phyloP scores from a whole-genome alignment of 2,329 filamentous ascomycete genomes.

The Clonostachys sp. region DNA sequence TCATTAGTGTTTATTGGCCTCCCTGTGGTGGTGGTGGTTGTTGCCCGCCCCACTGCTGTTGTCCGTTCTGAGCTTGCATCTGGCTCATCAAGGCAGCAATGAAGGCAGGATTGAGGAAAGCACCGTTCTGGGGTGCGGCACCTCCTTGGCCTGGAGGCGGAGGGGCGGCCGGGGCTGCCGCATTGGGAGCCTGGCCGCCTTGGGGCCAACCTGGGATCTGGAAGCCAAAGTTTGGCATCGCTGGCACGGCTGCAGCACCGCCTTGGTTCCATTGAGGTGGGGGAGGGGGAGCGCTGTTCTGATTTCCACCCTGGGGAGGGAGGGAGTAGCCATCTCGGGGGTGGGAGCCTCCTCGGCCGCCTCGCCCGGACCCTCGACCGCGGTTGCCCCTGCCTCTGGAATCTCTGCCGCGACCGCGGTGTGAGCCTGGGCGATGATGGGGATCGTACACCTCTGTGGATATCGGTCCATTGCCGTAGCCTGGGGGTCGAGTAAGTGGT shows the following conservation, averaged over 20 bases:
- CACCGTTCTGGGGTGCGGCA: conserved; percentile 5
- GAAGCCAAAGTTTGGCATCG: conserved; percentile 30
- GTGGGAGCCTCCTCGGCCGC: conserved; percentile 27
- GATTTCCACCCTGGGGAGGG: conserved; percentile 21
- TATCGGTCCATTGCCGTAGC: conserved; percentile 48
- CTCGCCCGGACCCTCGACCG: conserved; percentile 30
- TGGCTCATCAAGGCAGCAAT: conserved; percentile 44
- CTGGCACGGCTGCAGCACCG: conserved; percentile 7
- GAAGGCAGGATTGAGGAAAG: conserved; percentile 55
- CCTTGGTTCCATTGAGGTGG: conserved; percentile 8
- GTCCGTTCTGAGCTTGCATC: conserved; percentile 26
- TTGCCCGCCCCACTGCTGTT: conserved; percentile 18
- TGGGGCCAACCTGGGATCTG: conserved; percentile 31
- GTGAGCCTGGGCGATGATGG: conserved; percentile 31
- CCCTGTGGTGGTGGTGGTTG: conserved; percentile 16
- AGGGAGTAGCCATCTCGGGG: conserved; percentile 35
- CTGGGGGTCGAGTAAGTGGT: conserved; percentile 63
- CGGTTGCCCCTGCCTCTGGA: conserved; percentile 28
- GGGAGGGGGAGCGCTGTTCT: conserved; percentile 8
- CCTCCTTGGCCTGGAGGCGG: conserved; percentile 18
- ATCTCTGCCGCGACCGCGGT: conserved; percentile 35
- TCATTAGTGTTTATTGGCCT: conserved; percentile 10
- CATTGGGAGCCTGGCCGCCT: neutral
- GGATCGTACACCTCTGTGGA: conserved; percentile 31
- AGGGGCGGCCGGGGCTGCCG: conserved; percentile 11